These are phyloP conservation scores for Davidsoniella virescens DNA, from an alignment of 2,329 filamentous ascomycete genomes.

Conservation along the genomic window DNA sequence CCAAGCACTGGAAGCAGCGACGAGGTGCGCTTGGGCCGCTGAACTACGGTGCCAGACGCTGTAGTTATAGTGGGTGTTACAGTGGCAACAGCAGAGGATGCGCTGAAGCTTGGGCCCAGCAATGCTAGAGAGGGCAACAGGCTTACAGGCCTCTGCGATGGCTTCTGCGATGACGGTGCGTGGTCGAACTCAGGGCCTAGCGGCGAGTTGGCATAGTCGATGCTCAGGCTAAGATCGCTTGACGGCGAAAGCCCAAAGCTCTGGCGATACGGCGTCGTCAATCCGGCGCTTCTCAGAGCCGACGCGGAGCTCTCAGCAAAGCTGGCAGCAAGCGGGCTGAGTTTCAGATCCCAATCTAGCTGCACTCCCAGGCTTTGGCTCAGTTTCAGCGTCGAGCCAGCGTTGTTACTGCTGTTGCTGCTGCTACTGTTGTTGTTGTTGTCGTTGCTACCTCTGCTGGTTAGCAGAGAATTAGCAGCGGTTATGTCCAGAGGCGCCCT, in stretches of 20 bases:
- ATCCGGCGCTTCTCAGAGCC: constrained; percentile 2
- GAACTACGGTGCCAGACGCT: neutral
- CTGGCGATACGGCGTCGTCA: constrained; percentile 2
- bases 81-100: neutral
- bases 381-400: neutral
- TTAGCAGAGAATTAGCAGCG: neutral
- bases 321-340: constrained; percentile 10
- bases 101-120: neutral
- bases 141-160: neutral
- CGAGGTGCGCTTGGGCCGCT: too few species aligned
- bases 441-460: neutral
- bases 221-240: neutral
- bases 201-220: too few species aligned
- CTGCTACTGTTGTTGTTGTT: neutral
- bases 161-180: neutral
- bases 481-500: neutral
- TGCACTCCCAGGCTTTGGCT: constrained; percentile 3
- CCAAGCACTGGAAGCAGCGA: too few species aligned
- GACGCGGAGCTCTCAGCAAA: constrained; percentile 9
- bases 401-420: neutral
- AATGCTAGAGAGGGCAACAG: neutral
- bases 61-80: neutral
- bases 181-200: too few species aligned
- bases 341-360: constrained; percentile 11
- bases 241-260: constrained; percentile 4